Evolutionary conservation across 805 yeast species (phyloP).

Genomic region (Brettanomyces custersianus): DNA sequence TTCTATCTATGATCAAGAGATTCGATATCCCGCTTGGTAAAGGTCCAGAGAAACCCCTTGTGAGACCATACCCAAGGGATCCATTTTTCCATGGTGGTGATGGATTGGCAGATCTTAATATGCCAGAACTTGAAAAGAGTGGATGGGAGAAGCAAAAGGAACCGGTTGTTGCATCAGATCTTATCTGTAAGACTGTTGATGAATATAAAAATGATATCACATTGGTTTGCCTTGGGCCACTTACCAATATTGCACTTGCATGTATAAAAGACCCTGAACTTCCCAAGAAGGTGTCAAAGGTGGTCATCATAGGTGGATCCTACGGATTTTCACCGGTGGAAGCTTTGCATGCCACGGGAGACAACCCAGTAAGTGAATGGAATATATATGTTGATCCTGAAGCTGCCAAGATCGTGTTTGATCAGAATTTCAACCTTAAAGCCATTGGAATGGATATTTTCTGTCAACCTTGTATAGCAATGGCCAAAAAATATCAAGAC

Average conservation of each 20-base stretch:
- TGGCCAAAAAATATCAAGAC: slow-evolving; percentile 9
- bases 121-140: slow-evolving; percentile 12
- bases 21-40: slow-evolving; percentile 18
- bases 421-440: slow-evolving; percentile 14
- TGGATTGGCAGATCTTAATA: slow-evolving; percentile 17
- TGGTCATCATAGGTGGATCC: slow-evolving; percentile 20
- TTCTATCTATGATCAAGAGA: slow-evolving; percentile 12
- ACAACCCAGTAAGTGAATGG: slow-evolving; percentile 22
- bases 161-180: slow-evolving; percentile 14
- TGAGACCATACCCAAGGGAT: slow-evolving; percentile 18
- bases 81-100: slow-evolving; percentile 21
- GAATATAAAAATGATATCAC: slow-evolving; percentile 11
- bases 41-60: slow-evolving; percentile 20
- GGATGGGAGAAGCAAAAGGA: slow-evolving; percentile 10
- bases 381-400: slow-evolving; percentile 21
- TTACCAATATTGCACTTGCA: slow-evolving; percentile 20
- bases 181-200: slow-evolving; percentile 15
- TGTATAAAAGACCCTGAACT: slow-evolving; percentile 17
- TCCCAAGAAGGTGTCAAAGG: slow-evolving; percentile 13
- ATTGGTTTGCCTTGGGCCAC: slow-evolving; percentile 17
- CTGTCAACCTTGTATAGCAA: slow-evolving; percentile 19
- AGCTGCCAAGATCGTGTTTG: slow-evolving; percentile 19
- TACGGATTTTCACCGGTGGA: slow-evolving; percentile 18
- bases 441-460: slow-evolving; percentile 23
- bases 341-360: slow-evolving; percentile 21